phyloP scores from a whole-genome alignment of 2,329 filamentous ascomycete species.

The Cryphonectria nitschkei region DNA sequence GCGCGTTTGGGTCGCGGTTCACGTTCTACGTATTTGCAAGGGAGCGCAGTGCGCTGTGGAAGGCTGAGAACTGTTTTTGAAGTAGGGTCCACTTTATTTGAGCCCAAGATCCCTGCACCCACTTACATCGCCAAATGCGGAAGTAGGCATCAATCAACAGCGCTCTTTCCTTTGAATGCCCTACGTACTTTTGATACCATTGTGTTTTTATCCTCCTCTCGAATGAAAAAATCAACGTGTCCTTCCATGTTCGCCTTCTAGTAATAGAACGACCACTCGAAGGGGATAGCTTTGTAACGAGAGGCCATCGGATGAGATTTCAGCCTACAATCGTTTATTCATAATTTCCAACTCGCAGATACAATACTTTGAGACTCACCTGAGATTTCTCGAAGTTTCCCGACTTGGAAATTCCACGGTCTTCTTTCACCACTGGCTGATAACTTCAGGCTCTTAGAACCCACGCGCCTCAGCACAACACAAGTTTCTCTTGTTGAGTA shows the following conservation, averaged over 20 bases:
- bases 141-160: neutral
- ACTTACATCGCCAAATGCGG: constrained; percentile 18
- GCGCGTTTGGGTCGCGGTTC: constrained; percentile 27
- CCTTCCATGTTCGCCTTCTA: neutral
- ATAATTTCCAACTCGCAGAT: neutral
- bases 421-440: neutral
- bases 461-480: neutral
- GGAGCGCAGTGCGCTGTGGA: constrained; percentile 17
- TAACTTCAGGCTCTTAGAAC: neutral
- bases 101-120: constrained; percentile 5
- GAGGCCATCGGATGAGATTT: no score
- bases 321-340: neutral
- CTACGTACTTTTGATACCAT: neutral
- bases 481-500: neutral
- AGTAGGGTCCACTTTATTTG: constrained; percentile 5
- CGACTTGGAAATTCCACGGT: neutral
- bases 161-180: constrained; percentile 10
- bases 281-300: neutral
- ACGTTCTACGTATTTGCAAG: constrained; percentile 20
- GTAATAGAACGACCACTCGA: neutral
- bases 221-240: neutral
- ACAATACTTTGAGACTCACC: neutral
- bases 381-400: neutral
- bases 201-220: neutral
- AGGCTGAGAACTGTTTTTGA: constrained; percentile 9